These are phyloP conservation scores for Ailanthus altissimus DNA, from an alignment of 345 rosid genomes.

Conservation along the genomic window DNA sequence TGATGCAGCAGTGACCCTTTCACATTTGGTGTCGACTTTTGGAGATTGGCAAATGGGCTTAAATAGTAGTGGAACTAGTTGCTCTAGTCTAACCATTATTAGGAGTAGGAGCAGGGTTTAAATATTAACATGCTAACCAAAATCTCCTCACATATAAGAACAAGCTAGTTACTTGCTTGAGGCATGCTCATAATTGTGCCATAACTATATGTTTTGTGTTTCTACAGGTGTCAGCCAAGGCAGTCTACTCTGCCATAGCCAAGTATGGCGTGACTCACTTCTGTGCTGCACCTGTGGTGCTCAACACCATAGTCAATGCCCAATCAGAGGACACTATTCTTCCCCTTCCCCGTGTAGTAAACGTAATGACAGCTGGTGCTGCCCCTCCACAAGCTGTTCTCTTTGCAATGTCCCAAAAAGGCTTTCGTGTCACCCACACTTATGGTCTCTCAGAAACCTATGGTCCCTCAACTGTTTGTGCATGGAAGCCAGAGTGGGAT, in stretches of 20 bases:
- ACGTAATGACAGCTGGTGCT: conserved; percentile 91
- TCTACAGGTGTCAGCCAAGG: conserved; percentile 80
- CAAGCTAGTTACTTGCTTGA: conserved; percentile 3
- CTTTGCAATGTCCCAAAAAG: conserved; percentile 68
- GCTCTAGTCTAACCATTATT: background rate
- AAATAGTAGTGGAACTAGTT: background rate
- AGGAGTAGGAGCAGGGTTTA: too few species aligned
- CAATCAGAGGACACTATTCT: conserved; percentile 70
- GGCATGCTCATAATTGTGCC: background rate
- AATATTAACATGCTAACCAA: background rate
- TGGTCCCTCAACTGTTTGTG: conserved; percentile 87
- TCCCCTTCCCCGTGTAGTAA: conserved; percentile 73
- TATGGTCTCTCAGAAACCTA: conserved; percentile 96
- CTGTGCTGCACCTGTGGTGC: conserved; percentile 92
- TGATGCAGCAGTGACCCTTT: background rate
- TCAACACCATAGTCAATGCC: conserved; percentile 78
- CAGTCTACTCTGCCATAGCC: conserved; percentile 76
- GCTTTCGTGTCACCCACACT: conserved; percentile 82
- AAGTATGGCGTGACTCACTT: conserved; percentile 75
- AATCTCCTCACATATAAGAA: background rate
- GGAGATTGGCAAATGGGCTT: background rate
- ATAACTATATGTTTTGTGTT: background rate
- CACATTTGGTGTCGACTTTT: background rate
- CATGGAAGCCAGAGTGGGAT: conserved; percentile 98
- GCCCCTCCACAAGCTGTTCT: conserved; percentile 87